Evolutionary conservation across 208 protist genomes (phyloP).

Genomic region (Acanthamoeba healyi): DNA sequence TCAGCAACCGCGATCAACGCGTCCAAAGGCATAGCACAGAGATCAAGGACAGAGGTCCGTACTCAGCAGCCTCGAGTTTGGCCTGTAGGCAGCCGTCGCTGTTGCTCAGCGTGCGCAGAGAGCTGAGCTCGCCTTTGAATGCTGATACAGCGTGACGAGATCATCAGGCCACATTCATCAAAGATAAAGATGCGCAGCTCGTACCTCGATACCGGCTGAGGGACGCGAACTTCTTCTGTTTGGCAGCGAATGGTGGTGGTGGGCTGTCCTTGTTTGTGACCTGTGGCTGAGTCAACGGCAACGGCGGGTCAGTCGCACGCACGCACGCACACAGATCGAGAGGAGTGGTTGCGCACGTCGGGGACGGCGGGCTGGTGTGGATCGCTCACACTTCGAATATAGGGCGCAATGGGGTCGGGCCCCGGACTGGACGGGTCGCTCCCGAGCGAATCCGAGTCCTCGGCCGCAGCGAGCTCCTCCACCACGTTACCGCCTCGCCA

Average conservation of each 20-base stretch:
- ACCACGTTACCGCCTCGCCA: not conserved
- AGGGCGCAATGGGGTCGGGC: not conserved
- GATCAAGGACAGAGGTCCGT: not conserved
- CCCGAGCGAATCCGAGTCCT: slow-evolving; percentile 39
- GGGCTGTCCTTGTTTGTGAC: not conserved
- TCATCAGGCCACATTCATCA: too few species aligned
- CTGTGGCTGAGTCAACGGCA: too few species aligned
- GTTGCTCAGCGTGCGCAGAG: slow-evolving; percentile 42
- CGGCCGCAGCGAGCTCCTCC: not conserved
- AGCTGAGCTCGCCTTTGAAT: slow-evolving; percentile 47
- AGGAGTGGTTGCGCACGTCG: not conserved
- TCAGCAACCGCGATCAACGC: too few species aligned
- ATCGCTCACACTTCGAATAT: slow-evolving; percentile 4
- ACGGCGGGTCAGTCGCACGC: too few species aligned
- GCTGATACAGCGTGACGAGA: too few species aligned
- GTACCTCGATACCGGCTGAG: slow-evolving; percentile 32
- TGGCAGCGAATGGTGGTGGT: not conserved
- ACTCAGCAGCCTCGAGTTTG: not conserved
- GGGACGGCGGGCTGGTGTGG: not conserved
- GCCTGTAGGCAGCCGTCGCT: slow-evolving; percentile 52
- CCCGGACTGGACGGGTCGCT: slow-evolving; percentile 24
- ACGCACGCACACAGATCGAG: too few species aligned
- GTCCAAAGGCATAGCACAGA: too few species aligned
- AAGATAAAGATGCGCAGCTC: not conserved
- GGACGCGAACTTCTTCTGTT: slow-evolving; percentile 31